Evolutionary conservation across 345 rosid species (phyloP).

Genomic region (Boechera stricta): DNA sequence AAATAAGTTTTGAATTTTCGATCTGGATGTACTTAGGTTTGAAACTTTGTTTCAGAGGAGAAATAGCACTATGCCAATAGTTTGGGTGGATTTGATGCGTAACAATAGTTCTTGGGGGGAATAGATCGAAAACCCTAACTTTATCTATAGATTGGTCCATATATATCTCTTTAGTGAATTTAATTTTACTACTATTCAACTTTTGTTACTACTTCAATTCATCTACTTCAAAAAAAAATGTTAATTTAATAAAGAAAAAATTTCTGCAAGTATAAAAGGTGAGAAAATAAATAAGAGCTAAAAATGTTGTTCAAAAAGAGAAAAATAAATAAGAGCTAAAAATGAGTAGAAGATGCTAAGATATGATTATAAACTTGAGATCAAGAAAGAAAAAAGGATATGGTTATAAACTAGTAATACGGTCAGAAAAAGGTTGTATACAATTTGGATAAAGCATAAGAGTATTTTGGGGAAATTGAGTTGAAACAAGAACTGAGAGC

Average conservation of each 20-base stretch:
- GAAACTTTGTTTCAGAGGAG: too few relatives aligned
- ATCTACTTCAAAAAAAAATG: not conserved
- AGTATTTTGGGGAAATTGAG: constrained; percentile 4
- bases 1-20: too few relatives aligned
- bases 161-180: not conserved
- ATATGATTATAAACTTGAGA: not conserved
- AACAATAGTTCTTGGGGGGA: too few relatives aligned
- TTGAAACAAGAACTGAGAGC: constrained; percentile 1
- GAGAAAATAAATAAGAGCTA: not conserved
- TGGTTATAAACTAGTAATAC: not conserved
- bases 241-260: not conserved
- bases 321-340: not conserved
- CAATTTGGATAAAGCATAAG: constrained; percentile 13
- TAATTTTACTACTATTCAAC: not conserved
- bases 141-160: not conserved
- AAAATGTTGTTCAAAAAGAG: not conserved
- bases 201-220: constrained; percentile 8
- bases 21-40: too few relatives aligned
- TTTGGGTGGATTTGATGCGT: too few relatives aligned
- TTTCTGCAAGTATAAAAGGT: not conserved
- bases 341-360: not conserved
- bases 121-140: not conserved
- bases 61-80: too few relatives aligned
- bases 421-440: not conserved
- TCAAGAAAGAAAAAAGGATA: too few relatives aligned